These are phyloP conservation scores for Phanerochaete carnosa DNA, from an alignment of 768 basidiomycete species.

Conservation along the genomic window DNA sequence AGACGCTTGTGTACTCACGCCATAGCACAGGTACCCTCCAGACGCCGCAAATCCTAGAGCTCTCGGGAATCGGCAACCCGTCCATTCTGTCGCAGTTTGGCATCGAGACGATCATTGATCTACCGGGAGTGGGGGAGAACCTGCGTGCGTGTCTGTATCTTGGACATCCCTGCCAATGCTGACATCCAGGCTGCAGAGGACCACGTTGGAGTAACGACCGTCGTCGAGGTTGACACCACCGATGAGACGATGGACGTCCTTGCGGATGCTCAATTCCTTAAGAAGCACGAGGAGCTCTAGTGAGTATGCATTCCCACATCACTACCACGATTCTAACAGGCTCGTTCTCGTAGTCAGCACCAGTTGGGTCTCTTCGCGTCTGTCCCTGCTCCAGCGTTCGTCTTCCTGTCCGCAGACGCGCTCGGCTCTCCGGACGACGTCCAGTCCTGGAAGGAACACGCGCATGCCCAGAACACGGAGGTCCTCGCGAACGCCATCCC, in stretches of 20 bases:
- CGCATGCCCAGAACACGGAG: not conserved
- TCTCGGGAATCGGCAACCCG: conserved; percentile 39
- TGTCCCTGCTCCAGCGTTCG: conserved; percentile 3
- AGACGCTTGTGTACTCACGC: not conserved
- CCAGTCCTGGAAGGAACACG: conserved; percentile 2
- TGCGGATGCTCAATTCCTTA: not conserved
- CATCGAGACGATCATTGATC: conserved; percentile 30
- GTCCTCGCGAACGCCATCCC: conserved; percentile 1
- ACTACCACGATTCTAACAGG: no score
- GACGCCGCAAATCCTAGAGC: conserved; percentile 44
- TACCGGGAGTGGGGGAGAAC: conserved; percentile 37
- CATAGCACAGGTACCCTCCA: conserved; percentile 32
- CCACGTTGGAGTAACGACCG: conserved; percentile 1
- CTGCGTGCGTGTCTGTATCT: conserved; percentile 1
- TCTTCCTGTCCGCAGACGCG: conserved; percentile 1
- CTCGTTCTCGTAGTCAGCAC: not conserved
- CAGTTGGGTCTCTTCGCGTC: conserved; percentile 1
- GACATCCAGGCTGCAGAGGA: not conserved
- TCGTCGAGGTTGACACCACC: conserved; percentile 4
- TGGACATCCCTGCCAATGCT: not conserved
- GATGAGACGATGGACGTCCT: conserved; percentile 3
- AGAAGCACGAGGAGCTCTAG: conserved; percentile 9
- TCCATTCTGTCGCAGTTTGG: conserved; percentile 17
- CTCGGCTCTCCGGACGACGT: conserved; percentile 1
- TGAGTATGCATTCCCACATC: no score